Evolutionary conservation across 2,329 filamentous ascomycete genomes (phyloP).

Genomic region (Pyrenophora teres): DNA sequence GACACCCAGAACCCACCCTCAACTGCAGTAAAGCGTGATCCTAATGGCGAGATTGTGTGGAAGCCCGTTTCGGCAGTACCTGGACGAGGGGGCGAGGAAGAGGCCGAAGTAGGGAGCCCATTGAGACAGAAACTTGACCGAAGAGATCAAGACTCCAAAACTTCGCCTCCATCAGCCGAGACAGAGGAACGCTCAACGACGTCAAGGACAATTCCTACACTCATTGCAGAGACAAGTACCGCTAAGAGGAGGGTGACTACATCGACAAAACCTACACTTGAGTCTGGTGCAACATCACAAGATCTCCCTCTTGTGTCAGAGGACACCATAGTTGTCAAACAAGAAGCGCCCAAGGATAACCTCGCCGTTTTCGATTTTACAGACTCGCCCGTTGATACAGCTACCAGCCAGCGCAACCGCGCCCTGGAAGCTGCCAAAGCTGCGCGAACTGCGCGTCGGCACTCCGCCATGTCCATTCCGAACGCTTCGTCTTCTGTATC

Average conservation of each 20-base stretch:
- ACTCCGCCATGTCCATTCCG: conserved; percentile 38
- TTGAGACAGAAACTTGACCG: conserved; percentile 43
- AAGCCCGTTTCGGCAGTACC: conserved; percentile 31
- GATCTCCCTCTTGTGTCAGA: conserved; percentile 5
- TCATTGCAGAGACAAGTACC: conserved; percentile 38
- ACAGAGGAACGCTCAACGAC: conserved; percentile 32
- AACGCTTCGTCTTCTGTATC: conserved; percentile 7
- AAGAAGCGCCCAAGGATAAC: conserved; percentile 29
- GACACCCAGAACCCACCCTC: conserved; percentile 29
- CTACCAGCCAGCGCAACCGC: conserved; percentile 24
- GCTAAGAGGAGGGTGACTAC: conserved; percentile 28
- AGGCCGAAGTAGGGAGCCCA: conserved; percentile 41
- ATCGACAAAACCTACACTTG: conserved; percentile 3
- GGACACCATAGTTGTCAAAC: conserved; percentile 9
- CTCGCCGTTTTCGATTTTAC: conserved; percentile 48
- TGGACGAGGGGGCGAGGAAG: conserved; percentile 29
- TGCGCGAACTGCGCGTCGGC: conserved; percentile 36
- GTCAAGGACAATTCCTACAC: conserved; percentile 41
- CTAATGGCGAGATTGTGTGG: conserved; percentile 31
- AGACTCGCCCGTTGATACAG: conserved; percentile 35
- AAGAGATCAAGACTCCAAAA: conserved; percentile 26
- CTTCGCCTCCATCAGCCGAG: conserved; percentile 18
- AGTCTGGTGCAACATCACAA: conserved; percentile 8
- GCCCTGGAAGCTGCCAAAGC: conserved; percentile 37
- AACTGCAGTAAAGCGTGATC: conserved; percentile 38